Base-by-base conservation (phyloP, 495 filamentous ascomycete genomes). In the Chaetomium cochliodes region DNA sequence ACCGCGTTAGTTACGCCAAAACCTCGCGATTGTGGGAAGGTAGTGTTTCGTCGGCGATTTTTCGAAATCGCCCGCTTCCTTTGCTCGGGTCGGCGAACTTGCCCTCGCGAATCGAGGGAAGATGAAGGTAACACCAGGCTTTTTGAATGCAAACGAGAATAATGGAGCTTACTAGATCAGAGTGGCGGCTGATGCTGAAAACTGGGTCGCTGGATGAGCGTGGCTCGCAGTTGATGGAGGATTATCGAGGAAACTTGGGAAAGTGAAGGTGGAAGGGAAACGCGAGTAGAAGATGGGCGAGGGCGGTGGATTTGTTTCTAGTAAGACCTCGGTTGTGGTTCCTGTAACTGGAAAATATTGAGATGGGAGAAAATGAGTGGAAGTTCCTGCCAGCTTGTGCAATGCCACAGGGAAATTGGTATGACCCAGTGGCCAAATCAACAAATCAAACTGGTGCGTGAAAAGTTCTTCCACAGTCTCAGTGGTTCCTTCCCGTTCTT, bases 291-390 rank as follows among this genome's bases (percentile, higher is more conserved):
- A 59, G 7, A 12, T n/a, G 25, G 26, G 57, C 2, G 18, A 20
- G 7, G 46, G 20, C n/a, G 41, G 22, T 5, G 26, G 25, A 26
- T 30, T n/a, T n/a, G 53, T n/a, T 56, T n/a, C 54, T 20, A 13
- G 42, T 58, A 39, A 23, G 23, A 46, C 41, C 30, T 7, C 42
- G 26, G 16, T 58, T 22, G 55, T 39, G 13, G 16, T 22, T 9
- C n/a, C 37, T 56, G 53, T 41, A 33, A 25, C 7, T 15, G 41
- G 57, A 26, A n/a, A 46, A 58, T 59, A 33, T 58, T 16, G 57
- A 49, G 57, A 46, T 47, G 55, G 57, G 25, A 59, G 42, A 25
- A 47, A 59, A 33, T 23, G 18, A 46, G 47, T 49, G 26, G 57
- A 59, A 49, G 57, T 49, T 42, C 16, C 42, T 26, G 23, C 5